phyloP scores from a whole-genome alignment of 257 asterid species.

The Solanum virginianum region DNA sequence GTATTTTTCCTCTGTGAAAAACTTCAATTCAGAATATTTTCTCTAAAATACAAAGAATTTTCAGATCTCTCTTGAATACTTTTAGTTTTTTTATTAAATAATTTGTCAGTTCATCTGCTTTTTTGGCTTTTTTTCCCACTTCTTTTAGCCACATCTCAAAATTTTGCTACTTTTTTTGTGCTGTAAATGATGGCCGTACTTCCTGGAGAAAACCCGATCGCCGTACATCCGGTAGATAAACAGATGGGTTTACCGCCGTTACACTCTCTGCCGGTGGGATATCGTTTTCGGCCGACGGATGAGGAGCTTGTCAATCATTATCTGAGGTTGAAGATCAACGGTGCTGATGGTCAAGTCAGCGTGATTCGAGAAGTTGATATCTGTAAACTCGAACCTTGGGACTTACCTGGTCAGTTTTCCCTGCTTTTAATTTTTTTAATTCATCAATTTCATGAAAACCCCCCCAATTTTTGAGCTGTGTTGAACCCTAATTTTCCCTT shows the following conservation, averaged over 20 bases:
- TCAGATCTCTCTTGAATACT: not conserved
- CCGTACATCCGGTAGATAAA: conserved; percentile 29
- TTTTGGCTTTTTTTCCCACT: not conserved
- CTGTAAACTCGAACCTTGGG: conserved; percentile 77
- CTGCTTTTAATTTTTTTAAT: not conserved
- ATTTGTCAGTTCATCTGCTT: not conserved
- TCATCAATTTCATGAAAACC: not conserved
- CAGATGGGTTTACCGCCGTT: conserved; percentile 51
- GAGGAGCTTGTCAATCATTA: conserved; percentile 82
- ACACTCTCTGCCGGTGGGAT: conserved; percentile 72
- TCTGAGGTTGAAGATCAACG: conserved; percentile 53
- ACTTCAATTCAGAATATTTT: not conserved
- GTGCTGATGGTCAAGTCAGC: conserved; percentile 45
- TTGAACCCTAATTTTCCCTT: not conserved
- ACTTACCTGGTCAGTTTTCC: conserved; percentile 48
- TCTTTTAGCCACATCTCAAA: not conserved
- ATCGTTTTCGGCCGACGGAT: conserved; percentile 86
- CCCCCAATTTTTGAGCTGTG: not conserved
- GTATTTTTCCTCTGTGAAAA: not conserved
- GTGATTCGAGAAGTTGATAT: conserved; percentile 80
- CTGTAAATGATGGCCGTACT: conserved; percentile 42
- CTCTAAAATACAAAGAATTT: not conserved
- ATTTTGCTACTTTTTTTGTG: not conserved
- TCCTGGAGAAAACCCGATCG: conserved; percentile 32
- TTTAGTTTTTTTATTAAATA: not conserved